A percentile compares a stretch with the other conserved stretches of the same genome.
These are phyloP conservation scores for Hericium rajendrae DNA, from an alignment of 768 basidiomycete species.

Conservation along the genomic window DNA sequence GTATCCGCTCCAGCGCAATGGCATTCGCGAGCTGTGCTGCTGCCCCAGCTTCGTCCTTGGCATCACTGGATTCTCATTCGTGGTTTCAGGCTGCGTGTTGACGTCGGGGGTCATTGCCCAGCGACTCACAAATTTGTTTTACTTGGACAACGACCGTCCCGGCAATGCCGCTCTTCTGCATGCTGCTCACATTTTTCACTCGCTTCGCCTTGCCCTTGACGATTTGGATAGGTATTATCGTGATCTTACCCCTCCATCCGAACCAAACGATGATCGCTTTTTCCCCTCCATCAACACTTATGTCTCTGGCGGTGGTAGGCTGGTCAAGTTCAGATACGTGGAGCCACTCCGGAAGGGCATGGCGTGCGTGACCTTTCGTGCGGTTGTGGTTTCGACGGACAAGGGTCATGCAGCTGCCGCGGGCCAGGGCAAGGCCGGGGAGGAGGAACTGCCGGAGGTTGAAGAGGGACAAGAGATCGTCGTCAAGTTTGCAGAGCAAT, in stretches of 20 bases:
- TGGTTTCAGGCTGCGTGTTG: neutral
- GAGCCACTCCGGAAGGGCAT: neutral
- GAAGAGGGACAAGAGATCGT: slow-evolving; percentile 15
- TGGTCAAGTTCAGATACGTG: neutral
- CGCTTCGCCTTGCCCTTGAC: neutral
- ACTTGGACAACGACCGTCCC: neutral
- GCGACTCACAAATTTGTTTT: neutral
- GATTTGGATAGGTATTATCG: neutral
- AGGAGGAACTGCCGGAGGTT: too few species aligned
- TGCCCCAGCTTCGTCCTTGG: neutral
- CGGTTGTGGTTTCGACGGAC: neutral
- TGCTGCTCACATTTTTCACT: neutral
- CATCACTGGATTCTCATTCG: neutral
- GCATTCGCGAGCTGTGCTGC: neutral
- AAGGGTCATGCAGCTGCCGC: too few species aligned
- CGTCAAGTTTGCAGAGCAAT: slow-evolving; percentile 29
- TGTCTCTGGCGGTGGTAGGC: neutral
- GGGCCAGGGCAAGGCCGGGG: too few species aligned
- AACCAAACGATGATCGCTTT: neutral
- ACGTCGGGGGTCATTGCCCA: neutral
- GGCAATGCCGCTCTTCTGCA: neutral
- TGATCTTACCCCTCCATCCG: neutral
- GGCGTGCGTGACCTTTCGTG: neutral
- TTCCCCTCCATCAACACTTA: neutral
- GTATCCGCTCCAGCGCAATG: neutral